Evolutionary conservation across 179 eudicot genomes (phyloP).

Genomic region (Amaranthus tricolor): DNA sequence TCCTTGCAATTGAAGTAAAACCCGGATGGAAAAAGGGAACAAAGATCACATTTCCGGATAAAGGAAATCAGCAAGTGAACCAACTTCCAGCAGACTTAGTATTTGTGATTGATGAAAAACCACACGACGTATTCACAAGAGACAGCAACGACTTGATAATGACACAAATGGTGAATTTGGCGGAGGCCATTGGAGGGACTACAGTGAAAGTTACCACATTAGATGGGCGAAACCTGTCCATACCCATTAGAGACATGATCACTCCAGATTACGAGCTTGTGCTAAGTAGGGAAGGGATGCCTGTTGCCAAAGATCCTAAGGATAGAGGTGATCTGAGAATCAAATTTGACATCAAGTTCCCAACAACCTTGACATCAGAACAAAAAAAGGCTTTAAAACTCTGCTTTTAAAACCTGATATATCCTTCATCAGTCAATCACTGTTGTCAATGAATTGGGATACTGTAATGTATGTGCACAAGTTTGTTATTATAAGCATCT

Average conservation of each 20-base stretch:
- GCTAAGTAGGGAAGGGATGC: slow-evolving; percentile 76
- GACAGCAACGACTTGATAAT: slow-evolving; percentile 68
- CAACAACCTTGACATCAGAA: slow-evolving; percentile 48
- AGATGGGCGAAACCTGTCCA: slow-evolving; percentile 50
- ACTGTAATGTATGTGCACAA: too few species aligned
- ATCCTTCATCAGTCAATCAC: neutral
- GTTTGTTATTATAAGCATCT: too few species aligned
- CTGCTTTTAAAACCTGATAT: slow-evolving; percentile 29
- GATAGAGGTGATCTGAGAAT: slow-evolving; percentile 63
- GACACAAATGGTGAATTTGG: slow-evolving; percentile 44
- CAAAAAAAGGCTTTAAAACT: slow-evolving; percentile 46
- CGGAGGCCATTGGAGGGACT: slow-evolving; percentile 76
- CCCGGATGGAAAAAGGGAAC: slow-evolving; percentile 98
- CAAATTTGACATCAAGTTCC: slow-evolving; percentile 70
- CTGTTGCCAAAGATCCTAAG: slow-evolving; percentile 68
- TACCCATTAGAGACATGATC: slow-evolving; percentile 54
- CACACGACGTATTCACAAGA: slow-evolving; percentile 51
- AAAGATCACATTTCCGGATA: slow-evolving; percentile 80
- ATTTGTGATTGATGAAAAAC: slow-evolving; percentile 82
- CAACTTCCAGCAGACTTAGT: slow-evolving; percentile 82
- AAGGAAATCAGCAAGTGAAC: slow-evolving; percentile 68
- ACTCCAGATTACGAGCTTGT: slow-evolving; percentile 59
- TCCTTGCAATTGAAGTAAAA: slow-evolving; percentile 75
- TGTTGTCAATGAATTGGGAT: neutral
- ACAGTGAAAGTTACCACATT: slow-evolving; percentile 52